Evolutionary conservation across 192 early-diverging fungal genomes (phyloP).

Genomic region (Coemansia furcata): DNA sequence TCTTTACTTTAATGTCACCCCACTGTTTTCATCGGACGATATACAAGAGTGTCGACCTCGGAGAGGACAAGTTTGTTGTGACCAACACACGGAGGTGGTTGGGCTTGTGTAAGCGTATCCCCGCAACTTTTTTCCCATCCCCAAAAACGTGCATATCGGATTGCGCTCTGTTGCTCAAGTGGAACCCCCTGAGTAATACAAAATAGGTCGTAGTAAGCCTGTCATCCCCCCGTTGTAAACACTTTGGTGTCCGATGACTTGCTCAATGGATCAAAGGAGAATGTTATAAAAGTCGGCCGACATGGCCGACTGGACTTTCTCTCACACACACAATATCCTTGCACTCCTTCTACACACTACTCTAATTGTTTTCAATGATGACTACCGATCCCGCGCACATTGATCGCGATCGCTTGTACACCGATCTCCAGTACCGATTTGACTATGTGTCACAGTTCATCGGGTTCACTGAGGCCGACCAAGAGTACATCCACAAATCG

Average conservation of each 20-base stretch:
- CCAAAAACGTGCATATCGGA: background rate
- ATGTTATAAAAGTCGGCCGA: background rate
- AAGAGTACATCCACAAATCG: constrained; percentile 65
- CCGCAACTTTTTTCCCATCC: background rate
- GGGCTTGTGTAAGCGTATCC: background rate
- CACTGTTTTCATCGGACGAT: background rate
- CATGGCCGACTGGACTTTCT: background rate
- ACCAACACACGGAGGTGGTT: background rate
- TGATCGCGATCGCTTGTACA: constrained; percentile 66
- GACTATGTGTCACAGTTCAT: constrained; percentile 73
- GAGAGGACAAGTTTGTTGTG: background rate
- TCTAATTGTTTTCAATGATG: constrained; percentile 4
- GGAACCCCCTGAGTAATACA: background rate
- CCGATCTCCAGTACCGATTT: constrained; percentile 74
- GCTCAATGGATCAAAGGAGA: background rate
- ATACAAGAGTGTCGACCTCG: background rate
- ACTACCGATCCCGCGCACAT: constrained; percentile 55
- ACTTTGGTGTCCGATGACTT: background rate
- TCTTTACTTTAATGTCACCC: background rate
- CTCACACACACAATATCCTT: background rate
- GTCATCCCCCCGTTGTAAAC: background rate
- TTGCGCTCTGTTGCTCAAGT: background rate
- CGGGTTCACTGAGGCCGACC: constrained; percentile 67
- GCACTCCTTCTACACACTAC: background rate
- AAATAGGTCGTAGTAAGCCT: background rate